phyloP scores from a whole-genome alignment of 1,139 yeast species.

The Ashbya aceris region DNA sequence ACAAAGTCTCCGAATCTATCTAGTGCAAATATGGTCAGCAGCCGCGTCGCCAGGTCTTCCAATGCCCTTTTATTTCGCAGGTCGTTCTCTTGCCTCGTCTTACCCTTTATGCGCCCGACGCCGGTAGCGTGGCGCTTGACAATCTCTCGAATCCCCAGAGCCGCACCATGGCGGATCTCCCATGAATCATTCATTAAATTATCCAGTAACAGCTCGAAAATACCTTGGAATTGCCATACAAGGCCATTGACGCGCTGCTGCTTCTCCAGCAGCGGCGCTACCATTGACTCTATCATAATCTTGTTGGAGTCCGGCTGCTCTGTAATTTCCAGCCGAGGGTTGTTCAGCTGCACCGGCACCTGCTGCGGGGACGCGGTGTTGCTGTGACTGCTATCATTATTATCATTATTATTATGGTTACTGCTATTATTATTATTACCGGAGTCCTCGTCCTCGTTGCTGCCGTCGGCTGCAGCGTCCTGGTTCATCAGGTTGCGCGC shows the following conservation, averaged over 20 bases:
- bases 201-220: slow-evolving; percentile 71
- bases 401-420: neutral
- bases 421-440: neutral
- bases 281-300: slow-evolving; percentile 73
- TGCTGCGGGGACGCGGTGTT: slow-evolving; percentile 11
- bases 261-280: slow-evolving; percentile 63
- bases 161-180: slow-evolving; percentile 97
- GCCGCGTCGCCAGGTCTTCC: slow-evolving; percentile 81
- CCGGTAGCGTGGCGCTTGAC: slow-evolving; percentile 77
- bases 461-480: slow-evolving; percentile 1
- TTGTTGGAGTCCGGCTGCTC: slow-evolving; percentile 75
- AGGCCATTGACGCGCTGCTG: slow-evolving; percentile 69
- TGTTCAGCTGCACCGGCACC: slow-evolving; percentile 17
- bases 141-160: slow-evolving; percentile 83
- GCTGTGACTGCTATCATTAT: neutral
- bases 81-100: slow-evolving; percentile 52
- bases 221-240: slow-evolving; percentile 96
- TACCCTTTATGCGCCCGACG: slow-evolving; percentile 74
- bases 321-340: slow-evolving; percentile 48
- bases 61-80: slow-evolving; percentile 56
- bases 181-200: slow-evolving; percentile 81
- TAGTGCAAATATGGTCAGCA: slow-evolving; percentile 79
- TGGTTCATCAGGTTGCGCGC: slow-evolving; percentile 41
- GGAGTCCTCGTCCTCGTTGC: neutral
- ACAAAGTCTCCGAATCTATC: slow-evolving; percentile 97